These are phyloP conservation scores for Arachis monticola DNA, from an alignment of 331 rosid species.

Conservation along the genomic window DNA sequence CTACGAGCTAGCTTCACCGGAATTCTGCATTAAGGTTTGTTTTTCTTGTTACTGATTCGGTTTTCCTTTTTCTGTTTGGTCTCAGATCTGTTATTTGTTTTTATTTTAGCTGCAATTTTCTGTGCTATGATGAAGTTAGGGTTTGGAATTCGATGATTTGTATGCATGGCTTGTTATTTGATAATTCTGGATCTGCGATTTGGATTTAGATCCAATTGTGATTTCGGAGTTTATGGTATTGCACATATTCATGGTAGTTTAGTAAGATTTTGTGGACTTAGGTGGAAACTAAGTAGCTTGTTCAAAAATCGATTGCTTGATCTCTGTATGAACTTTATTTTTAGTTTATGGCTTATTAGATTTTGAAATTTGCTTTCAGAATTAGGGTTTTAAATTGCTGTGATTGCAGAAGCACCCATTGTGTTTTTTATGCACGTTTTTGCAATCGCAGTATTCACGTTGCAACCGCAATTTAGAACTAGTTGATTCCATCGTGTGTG, in stretches of 20 bases:
- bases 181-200: not conserved
- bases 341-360: constrained; percentile 2
- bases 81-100: constrained; percentile 18
- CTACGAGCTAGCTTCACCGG: not conserved
- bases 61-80: not conserved
- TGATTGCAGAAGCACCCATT: too few relatives aligned
- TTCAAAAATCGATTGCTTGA: constrained; percentile 1
- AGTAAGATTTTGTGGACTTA: not conserved
- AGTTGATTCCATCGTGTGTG: not conserved
- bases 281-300: not conserved
- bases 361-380: constrained; percentile 17
- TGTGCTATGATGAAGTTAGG: constrained; percentile 4
- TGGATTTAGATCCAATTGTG: not conserved
- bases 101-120: not conserved
- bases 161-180: not conserved
- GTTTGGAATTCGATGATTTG: constrained; percentile 5
- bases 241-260: not conserved
- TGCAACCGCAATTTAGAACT: not conserved
- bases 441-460: not conserved
- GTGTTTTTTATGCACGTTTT: too few relatives aligned
- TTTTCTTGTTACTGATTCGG: not conserved
- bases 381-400: not conserved
- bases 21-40: constrained; percentile 16
- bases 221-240: not conserved
- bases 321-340: not conserved